A percentile compares a stretch with the other conserved stretches of the same genome.
Evolutionary conservation across 495 filamentous ascomycete species (phyloP).

Genomic region (Annulohypoxylon bovei): DNA sequence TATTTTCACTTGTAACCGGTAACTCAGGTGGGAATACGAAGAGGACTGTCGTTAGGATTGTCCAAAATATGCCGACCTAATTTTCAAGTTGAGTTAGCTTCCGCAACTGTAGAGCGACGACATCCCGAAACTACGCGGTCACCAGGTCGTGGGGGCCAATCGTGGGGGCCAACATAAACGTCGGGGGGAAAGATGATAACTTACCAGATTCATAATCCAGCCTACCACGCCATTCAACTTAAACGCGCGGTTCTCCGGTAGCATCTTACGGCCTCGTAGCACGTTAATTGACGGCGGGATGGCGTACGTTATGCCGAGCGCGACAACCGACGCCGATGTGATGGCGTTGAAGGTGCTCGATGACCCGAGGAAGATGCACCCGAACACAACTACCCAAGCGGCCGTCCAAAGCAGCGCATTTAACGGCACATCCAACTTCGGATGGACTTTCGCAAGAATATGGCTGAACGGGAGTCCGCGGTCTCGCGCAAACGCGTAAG

Average conservation of each 20-base stretch:
- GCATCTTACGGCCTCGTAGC: conserved; percentile 69
- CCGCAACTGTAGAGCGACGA: background rate
- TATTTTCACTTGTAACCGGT: conserved; percentile 73
- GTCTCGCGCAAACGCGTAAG: conserved; percentile 79
- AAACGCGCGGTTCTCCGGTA: conserved; percentile 69
- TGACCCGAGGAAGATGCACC: conserved; percentile 79
- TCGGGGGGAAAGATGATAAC: too few species aligned
- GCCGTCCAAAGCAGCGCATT: conserved; percentile 76
- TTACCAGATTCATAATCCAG: conserved; percentile 69
- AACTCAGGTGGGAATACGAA: conserved; percentile 79
- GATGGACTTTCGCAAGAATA: conserved; percentile 72
- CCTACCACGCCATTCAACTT: conserved; percentile 65
- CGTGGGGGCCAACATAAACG: too few species aligned
- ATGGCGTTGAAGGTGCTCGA: conserved; percentile 74
- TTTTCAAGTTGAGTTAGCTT: background rate
- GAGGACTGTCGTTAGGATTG: conserved; percentile 73
- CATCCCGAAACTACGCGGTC: background rate
- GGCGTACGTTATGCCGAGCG: conserved; percentile 76
- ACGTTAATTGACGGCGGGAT: conserved; percentile 77
- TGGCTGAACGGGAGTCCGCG: conserved; percentile 73
- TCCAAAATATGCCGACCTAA: conserved; percentile 71
- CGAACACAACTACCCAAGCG: conserved; percentile 72
- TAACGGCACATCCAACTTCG: conserved; percentile 70
- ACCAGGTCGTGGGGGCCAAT: too few species aligned
- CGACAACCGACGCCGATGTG: conserved; percentile 74